phyloP scores from a whole-genome alignment of 129 eudicot genomes.

The Helichrysum umbraculigerum region DNA sequence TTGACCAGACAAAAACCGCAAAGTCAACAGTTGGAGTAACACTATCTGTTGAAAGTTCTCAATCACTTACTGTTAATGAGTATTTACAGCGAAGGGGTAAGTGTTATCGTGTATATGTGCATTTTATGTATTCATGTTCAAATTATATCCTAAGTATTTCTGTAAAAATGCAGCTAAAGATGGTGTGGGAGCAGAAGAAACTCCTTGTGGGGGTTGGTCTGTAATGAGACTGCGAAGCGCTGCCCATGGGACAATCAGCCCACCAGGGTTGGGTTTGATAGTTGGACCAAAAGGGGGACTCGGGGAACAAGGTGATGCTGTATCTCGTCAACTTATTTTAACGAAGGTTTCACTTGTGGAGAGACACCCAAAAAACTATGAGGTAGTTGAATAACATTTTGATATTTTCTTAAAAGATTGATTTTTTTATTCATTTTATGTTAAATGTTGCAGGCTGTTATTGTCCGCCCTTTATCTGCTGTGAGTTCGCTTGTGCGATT shows the following conservation, averaged over 20 bases:
- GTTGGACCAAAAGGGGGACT: constrained; percentile 97
- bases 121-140: not conserved
- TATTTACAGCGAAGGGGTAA: constrained; percentile 85
- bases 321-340: constrained; percentile 86
- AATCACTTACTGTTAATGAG: constrained; percentile 68
- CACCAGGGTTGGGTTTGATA: constrained; percentile 63
- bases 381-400: constrained; percentile 50
- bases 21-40: constrained; percentile 79
- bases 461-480: constrained; percentile 87
- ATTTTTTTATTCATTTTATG: not conserved
- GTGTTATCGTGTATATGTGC: not conserved
- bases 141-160: not conserved
- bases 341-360: constrained; percentile 88
- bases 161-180: constrained; percentile 74
- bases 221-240: constrained; percentile 87
- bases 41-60: constrained; percentile 71
- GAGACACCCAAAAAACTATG: constrained; percentile 92
- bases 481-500: constrained; percentile 93
- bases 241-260: constrained; percentile 83
- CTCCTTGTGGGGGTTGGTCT: constrained; percentile 93
- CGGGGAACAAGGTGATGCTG: constrained; percentile 96
- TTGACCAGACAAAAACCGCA: constrained; percentile 73
- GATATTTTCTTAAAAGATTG: not conserved
- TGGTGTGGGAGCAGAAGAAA: constrained; percentile 97
- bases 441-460: constrained; percentile 75